phyloP scores from a whole-genome alignment of 129 eudicot genomes.

The Scalesia atractyloides region DNA sequence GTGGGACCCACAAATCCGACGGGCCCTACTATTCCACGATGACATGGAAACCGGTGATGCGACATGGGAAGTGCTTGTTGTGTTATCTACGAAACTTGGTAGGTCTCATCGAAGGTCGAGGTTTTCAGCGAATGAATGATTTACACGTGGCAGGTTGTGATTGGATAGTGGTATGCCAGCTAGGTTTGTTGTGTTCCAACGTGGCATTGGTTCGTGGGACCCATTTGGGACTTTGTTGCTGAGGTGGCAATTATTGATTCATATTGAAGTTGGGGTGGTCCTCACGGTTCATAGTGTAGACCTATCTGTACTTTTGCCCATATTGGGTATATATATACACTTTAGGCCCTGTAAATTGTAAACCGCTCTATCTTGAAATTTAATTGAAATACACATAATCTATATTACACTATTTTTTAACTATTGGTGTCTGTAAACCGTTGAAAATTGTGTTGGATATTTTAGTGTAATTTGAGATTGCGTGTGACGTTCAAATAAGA shows the following conservation, averaged over 20 bases:
- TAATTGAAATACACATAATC: slow-evolving; percentile 14
- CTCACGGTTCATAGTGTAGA: slow-evolving; percentile 32
- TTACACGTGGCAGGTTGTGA: slow-evolving; percentile 34
- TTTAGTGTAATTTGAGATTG: no score
- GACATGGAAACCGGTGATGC: slow-evolving; percentile 70
- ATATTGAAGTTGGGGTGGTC: slow-evolving; percentile 27
- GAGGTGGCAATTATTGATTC: slow-evolving; percentile 26
- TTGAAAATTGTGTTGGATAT: no score
- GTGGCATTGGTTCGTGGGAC: slow-evolving; percentile 12
- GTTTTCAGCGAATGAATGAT: slow-evolving; percentile 31
- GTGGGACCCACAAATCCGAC: slow-evolving; percentile 53
- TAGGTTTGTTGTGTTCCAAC: slow-evolving; percentile 17
- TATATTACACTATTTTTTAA: not conserved
- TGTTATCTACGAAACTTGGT: slow-evolving; percentile 47
- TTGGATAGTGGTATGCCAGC: slow-evolving; percentile 22
- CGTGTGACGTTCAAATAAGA: no score
- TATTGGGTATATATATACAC: slow-evolving; percentile 8
- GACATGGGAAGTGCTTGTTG: slow-evolving; percentile 70
- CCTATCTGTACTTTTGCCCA: slow-evolving; percentile 26
- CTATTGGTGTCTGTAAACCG: no score
- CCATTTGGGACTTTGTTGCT: not conserved
- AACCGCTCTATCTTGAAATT: not conserved
- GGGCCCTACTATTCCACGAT: slow-evolving; percentile 63
- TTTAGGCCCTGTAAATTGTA: slow-evolving; percentile 27
- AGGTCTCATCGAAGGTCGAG: slow-evolving; percentile 54